Evolutionary conservation across 805 yeast genomes (phyloP), one percentile per base, ranked within the genome.

Genomic region (Spathaspora hagerdaliae): DNA sequence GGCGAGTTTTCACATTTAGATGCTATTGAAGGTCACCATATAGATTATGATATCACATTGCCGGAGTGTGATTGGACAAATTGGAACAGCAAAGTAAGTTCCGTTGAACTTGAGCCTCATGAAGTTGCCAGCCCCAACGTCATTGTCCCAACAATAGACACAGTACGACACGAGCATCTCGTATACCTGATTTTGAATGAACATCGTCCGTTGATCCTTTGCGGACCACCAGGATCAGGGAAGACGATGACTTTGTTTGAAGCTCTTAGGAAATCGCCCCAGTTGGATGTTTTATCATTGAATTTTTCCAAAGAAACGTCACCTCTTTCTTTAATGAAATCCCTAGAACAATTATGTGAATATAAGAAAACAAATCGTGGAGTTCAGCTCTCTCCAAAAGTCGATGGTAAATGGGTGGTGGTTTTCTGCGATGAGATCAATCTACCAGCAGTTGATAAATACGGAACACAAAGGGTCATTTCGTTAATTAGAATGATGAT

Each of bases 171-270:
- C 46, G 92, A 87, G 48, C 59, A 67, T 1, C 55, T 87, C 9
- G 71, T 92, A 1, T 76, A 74, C 44, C 68, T 82, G 0, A 60
- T 86, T 2, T 55, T 91, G 33, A 69, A 71, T 31, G 78, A 78
- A 38, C 83, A 77, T 44, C 66, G 67, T 35, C 80, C 95, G 0
- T 60, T 88, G 13, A 69, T 92, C 27, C 69, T 92, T 19, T 89
- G 96, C 64, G 98, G 98, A 2, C 98, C 98, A 0, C 97, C 98
- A 0, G 98, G 98, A 4, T 85, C 97, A 0, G 98, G 98, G 47
- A 92, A 92, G 59, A 91, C 98, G 0, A 91, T 92, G 98, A 82
- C 91, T 0, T 64, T 92, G 14, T 74, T 87, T 52, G 79, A 83
- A 39, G 82, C 89, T 0, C 59, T 92, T 36, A 67, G 87, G 38